Evolutionary conservation across 23 red algal species (phyloP).

Genomic region (Gracilaria vermiculophylla): DNA sequence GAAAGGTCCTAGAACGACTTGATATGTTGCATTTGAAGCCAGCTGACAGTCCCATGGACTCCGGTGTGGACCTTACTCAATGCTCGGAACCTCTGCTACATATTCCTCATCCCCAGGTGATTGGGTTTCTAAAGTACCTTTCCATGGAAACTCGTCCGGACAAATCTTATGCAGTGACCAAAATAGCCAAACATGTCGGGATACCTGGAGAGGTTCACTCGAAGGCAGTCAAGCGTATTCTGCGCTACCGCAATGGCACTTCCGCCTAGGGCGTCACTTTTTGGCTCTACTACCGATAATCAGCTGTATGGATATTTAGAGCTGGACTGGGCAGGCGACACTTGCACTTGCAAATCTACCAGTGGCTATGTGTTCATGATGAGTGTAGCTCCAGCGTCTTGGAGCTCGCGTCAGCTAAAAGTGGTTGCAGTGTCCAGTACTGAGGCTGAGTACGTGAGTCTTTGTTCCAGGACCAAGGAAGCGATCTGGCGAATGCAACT

Average conservation of each 20-base stretch:
- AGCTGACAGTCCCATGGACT: too few relatives aligned
- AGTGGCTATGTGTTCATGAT: conserved; percentile 3
- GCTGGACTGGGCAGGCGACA: not conserved
- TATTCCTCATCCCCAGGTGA: too few relatives aligned
- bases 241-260: not conserved
- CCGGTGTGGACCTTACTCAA: too few relatives aligned
- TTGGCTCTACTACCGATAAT: not conserved
- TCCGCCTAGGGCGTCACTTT: not conserved
- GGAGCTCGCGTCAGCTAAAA: conserved; percentile 36
- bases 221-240: too few relatives aligned
- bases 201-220: too few relatives aligned
- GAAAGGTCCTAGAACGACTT: too few relatives aligned
- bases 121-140: too few relatives aligned
- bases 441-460: conserved; percentile 45
- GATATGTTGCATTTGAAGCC: too few relatives aligned
- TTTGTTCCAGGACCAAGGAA: conserved; percentile 6
- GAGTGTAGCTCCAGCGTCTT: not conserved
- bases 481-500: conserved; percentile 11
- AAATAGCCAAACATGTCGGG: too few relatives aligned
- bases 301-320: not conserved
- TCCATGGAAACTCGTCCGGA: too few relatives aligned
- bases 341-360: not conserved
- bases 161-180: too few relatives aligned
- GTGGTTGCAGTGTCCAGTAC: conserved; percentile 28
- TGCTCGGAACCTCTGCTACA: too few relatives aligned